These are phyloP conservation scores for Brachypodium distachyon DNA, from an alignment of 202 grass and related monocot genomes.

Conservation along the genomic window DNA sequence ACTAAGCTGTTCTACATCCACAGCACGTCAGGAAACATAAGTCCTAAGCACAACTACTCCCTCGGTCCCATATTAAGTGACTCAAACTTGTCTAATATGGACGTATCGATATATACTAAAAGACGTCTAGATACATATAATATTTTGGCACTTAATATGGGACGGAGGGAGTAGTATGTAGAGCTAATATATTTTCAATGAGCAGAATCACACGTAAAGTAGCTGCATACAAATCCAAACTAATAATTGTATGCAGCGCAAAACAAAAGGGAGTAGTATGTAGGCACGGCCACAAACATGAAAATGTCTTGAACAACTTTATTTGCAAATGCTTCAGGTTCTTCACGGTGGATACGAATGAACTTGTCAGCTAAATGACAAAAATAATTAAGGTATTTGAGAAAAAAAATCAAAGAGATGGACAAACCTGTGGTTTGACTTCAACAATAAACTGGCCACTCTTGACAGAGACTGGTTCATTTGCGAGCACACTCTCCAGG, in stretches of 20 bases:
- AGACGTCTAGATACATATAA: no score
- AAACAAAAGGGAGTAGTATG: background rate
- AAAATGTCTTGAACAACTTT: background rate
- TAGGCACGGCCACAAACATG: background rate
- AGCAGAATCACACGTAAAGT: background rate
- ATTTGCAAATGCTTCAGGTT: no score
- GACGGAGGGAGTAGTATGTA: no score
- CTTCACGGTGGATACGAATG: background rate
- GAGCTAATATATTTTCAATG: background rate
- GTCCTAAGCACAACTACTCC: no score
- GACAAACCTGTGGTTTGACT: slow-evolving; percentile 93
- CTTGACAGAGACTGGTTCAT: slow-evolving; percentile 88
- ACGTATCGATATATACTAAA: no score
- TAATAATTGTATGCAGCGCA: background rate
- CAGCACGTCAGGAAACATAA: no score
- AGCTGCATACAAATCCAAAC: background rate
- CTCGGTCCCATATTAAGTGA: no score
- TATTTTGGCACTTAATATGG: no score
- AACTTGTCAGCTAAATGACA: background rate
- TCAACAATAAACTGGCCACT: slow-evolving; percentile 94
- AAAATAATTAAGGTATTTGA: background rate
- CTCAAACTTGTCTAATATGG: no score
- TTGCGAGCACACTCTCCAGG: slow-evolving; percentile 88
- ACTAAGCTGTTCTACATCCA: slow-evolving; percentile 10
- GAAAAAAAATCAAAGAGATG: slow-evolving; percentile 4